Evolutionary conservation across 1,139 yeast genomes (phyloP).

Genomic region (Scheffersomyces quercinus): DNA sequence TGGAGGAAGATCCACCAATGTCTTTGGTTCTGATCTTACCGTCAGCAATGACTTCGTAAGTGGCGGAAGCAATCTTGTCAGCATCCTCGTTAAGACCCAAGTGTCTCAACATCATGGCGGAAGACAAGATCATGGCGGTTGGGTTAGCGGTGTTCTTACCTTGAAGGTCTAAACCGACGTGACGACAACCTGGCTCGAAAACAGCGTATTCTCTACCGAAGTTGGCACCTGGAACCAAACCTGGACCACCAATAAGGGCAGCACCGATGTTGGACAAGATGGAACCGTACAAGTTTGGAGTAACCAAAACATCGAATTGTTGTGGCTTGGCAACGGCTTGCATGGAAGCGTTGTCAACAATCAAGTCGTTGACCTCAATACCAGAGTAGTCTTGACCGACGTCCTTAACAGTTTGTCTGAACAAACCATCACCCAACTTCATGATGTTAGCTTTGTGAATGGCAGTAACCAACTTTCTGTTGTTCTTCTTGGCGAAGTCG

Average conservation of each 20-base stretch:
- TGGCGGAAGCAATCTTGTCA: conserved; percentile 83
- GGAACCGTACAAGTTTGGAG: conserved; percentile 98
- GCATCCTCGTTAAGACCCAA: conserved; percentile 85
- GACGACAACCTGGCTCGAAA: conserved; percentile 99
- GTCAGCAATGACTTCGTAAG: conserved; percentile 84
- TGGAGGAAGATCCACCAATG: conserved; percentile 85
- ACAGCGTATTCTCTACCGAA: conserved; percentile 97
- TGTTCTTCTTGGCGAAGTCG: conserved; percentile 90
- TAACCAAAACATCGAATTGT: conserved; percentile 95
- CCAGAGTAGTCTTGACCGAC: conserved; percentile 90
- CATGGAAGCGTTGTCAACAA: conserved; percentile 98
- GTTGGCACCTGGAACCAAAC: conserved; percentile 97
- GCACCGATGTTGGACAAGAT: conserved; percentile 98
- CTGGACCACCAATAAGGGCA: conserved; percentile 98
- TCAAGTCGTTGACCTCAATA: conserved; percentile 83
- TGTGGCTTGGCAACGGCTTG: conserved; percentile 98
- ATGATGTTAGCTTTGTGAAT: conserved; percentile 99
- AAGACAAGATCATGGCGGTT: conserved; percentile 92
- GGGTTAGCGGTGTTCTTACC: conserved; percentile 97
- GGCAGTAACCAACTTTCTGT: conserved; percentile 91
- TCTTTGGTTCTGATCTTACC: conserved; percentile 81
- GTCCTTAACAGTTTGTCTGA: conserved; percentile 90
- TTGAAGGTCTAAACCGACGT: conserved; percentile 95
- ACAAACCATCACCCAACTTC: conserved; percentile 98
- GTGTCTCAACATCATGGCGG: conserved; percentile 91